phyloP scores from a whole-genome alignment of 495 filamentous ascomycete species.

The Tuber melanosporum region DNA sequence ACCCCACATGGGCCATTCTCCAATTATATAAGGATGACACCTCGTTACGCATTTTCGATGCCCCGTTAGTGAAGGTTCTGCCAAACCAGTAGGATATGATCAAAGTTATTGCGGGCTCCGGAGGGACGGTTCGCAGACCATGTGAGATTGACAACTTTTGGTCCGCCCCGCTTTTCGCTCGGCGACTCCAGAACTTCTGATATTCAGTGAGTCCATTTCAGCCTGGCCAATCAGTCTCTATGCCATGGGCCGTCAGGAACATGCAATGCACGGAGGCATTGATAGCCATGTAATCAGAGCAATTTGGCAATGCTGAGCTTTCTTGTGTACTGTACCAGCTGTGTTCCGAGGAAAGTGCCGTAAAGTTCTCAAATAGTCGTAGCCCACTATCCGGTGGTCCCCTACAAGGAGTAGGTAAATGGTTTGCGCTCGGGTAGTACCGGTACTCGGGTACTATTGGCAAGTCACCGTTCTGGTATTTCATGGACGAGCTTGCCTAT shows the following conservation, averaged over 20 bases:
- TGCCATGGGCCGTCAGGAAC: constrained; percentile 22
- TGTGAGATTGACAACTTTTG: constrained; percentile 29
- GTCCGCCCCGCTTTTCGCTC: constrained; percentile 37
- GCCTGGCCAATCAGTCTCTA: constrained; percentile 15
- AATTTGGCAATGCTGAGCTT: neutral
- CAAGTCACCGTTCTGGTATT: too few species aligned
- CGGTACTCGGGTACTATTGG: too few species aligned
- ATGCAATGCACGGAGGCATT: constrained; percentile 25
- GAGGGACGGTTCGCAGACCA: constrained; percentile 26
- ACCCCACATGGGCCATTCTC: constrained; percentile 29
- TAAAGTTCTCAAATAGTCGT: neutral
- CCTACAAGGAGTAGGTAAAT: neutral
- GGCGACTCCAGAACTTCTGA: constrained; percentile 32
- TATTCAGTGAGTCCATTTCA: constrained; percentile 31
- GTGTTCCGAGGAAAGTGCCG: neutral
- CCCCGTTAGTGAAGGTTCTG: constrained; percentile 18
- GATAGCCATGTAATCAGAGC: constrained; percentile 10
- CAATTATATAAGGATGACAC: constrained; percentile 17
- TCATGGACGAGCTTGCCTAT: too few species aligned
- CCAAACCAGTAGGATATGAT: constrained; percentile 27
- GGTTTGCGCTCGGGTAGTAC: neutral
- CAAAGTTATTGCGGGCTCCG: constrained; percentile 11
- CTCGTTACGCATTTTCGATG: constrained; percentile 20
- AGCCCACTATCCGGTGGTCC: neutral
- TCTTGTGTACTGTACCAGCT: neutral